phyloP scores from a whole-genome alignment of 2,329 filamentous ascomycete species.

The Chrysoporthe cubensis region DNA sequence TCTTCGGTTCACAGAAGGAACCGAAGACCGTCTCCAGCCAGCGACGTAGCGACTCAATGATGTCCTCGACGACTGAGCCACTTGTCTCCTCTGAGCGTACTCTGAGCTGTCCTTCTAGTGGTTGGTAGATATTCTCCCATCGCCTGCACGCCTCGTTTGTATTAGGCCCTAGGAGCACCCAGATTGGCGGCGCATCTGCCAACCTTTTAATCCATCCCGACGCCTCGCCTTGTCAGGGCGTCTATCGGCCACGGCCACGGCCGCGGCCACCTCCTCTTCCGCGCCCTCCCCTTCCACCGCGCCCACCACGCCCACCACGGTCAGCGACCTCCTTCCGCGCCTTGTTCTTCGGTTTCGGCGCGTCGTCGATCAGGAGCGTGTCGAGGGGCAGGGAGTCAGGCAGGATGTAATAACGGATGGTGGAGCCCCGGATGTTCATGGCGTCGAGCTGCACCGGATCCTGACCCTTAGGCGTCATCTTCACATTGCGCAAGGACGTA shows the following conservation, averaged over 20 bases:
- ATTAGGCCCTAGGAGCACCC: neutral
- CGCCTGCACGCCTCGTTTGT: neutral
- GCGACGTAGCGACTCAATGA: constrained; percentile 1
- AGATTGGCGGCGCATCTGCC: neutral
- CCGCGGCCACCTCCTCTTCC: constrained; percentile 47
- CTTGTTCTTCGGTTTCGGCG: constrained; percentile 99
- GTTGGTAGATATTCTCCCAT: no score
- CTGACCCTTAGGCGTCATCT: constrained; percentile 90
- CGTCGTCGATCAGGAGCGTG: constrained; percentile 93
- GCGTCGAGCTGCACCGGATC: constrained; percentile 88
- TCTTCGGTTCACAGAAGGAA: neutral
- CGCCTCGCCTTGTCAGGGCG: neutral
- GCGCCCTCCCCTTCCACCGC: constrained; percentile 57
- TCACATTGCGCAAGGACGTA: constrained; percentile 90
- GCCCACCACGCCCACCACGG: constrained; percentile 58
- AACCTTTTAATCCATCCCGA: neutral
- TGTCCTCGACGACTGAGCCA: neutral
- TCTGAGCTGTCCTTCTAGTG: neutral
- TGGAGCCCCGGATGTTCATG: constrained; percentile 95
- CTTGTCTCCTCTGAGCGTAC: neutral
- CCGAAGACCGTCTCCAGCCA: constrained; percentile 12
- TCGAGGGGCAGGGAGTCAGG: constrained; percentile 94
- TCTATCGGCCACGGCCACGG: constrained; percentile 23
- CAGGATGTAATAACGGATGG: constrained; percentile 94
- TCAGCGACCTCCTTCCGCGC: constrained; percentile 82